Base-by-base conservation (phyloP, 139 green algal genomes). In the Marvania coccoides region DNA sequence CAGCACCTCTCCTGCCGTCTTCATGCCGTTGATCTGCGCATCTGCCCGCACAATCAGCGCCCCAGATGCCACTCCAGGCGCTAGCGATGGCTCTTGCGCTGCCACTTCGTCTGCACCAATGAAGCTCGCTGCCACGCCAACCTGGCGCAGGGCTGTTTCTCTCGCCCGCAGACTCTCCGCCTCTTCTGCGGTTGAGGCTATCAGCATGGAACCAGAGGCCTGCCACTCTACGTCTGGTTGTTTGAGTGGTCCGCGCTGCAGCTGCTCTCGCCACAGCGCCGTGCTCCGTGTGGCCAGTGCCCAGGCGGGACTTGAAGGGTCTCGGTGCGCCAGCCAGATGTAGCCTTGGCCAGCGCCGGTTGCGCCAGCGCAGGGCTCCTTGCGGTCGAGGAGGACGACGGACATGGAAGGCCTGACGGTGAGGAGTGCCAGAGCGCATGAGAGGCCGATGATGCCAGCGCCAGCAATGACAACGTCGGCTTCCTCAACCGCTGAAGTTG, bases 271-370 rank as follows among this genome's bases (percentile, higher is more conserved):
- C 85, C 84, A 91, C 40, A 85, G 48, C 6, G 46, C 36, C 15
- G 78, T 82, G 65, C 78, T 86, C 37, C 61, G 54, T 0, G 58
- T 37, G 2, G 82, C 82, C 39, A 88, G 63, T 2, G 59, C 34
- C 78, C 80, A 92, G n/a, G 51, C 46, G 3, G 67, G 36, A 19
- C 59, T 75, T 34, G 29, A 29, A 2, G 78, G 68, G 6, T 73
- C 33, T 1, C 84, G 65, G 53, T 91, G 84, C 5, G 71, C 69
- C 73, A 89, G 61, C 85, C 85, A 92, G 1, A 91, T 73, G 63
- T 91, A 92, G 4, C 84, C 82, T 51, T 89, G 85, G 6, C 84
- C 82, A 79, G 73, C 70, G n/a, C 70, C 70, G 5, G 71, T 76
- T 15, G 58, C 66, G 3, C 67, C 59, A n/a, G 33, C 3, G 46